Evolutionary conservation across 2,329 filamentous ascomycete genomes (phyloP).

Genomic region (Talaromyces albobiverticillius): DNA sequence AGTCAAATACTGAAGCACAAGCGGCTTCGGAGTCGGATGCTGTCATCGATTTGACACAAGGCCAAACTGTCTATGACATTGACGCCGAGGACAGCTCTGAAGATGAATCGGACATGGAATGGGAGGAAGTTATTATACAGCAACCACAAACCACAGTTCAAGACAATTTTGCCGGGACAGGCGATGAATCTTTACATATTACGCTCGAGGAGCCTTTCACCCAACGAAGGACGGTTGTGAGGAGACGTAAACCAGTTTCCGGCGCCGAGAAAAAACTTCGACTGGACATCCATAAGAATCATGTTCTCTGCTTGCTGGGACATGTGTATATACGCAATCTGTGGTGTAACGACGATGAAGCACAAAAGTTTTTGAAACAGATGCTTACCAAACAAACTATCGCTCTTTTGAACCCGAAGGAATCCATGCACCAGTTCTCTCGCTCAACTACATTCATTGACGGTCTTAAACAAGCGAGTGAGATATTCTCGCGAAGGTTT

Average conservation of each 20-base stretch:
- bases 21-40: slow-evolving; percentile 4
- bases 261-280: slow-evolving; percentile 59
- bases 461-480: slow-evolving; percentile 68
- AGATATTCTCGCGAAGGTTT: slow-evolving; percentile 68
- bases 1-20: slow-evolving; percentile 9
- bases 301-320: slow-evolving; percentile 77
- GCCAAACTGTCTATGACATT: slow-evolving; percentile 37
- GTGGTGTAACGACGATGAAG: slow-evolving; percentile 78
- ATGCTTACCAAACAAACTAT: slow-evolving; percentile 66
- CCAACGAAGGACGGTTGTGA: slow-evolving; percentile 21
- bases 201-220: slow-evolving; percentile 34
- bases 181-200: slow-evolving; percentile 32
- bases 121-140: slow-evolving; percentile 49
- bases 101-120: slow-evolving; percentile 49
- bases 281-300: slow-evolving; percentile 78
- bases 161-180: slow-evolving; percentile 17
- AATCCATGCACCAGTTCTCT: slow-evolving; percentile 68
- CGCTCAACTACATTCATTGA: slow-evolving; percentile 73
- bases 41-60: slow-evolving; percentile 14
- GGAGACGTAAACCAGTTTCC: slow-evolving; percentile 53
- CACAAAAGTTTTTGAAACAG: slow-evolving; percentile 63
- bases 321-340: slow-evolving; percentile 75
- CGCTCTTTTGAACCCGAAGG: slow-evolving; percentile 65
- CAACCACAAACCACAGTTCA: slow-evolving; percentile 24
- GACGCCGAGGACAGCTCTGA: slow-evolving; percentile 46